A percentile compares a stretch with the other conserved stretches of the same genome.
These are phyloP conservation scores for Ampelomyces quisqualis DNA, from an alignment of 2,329 filamentous ascomycete genomes.

Conservation along the genomic window DNA sequence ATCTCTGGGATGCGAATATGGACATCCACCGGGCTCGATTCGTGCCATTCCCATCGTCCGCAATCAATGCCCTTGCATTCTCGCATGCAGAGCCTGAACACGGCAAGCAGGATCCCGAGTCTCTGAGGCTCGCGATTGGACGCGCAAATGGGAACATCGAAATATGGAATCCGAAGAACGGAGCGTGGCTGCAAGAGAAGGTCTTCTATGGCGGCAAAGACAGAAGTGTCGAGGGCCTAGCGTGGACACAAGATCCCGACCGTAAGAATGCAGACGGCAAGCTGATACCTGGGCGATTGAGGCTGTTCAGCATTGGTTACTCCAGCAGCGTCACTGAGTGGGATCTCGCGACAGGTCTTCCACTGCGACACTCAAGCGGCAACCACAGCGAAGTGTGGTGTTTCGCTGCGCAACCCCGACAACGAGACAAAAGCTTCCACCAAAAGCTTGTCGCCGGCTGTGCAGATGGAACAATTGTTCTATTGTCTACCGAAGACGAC, in stretches of 20 bases:
- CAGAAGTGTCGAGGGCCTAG: constrained; percentile 83
- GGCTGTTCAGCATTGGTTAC: constrained; percentile 95
- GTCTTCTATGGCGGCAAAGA: constrained; percentile 81
- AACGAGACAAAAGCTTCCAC: constrained; percentile 36
- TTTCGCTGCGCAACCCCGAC: constrained; percentile 77
- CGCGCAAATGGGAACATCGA: constrained; percentile 95
- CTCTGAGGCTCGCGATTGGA: constrained; percentile 79
- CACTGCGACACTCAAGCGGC: constrained; percentile 79
- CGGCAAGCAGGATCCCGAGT: constrained; percentile 52
- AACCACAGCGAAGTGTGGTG: constrained; percentile 98
- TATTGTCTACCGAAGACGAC: constrained; percentile 82
- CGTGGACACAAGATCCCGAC: constrained; percentile 85
- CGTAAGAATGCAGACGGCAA: constrained; percentile 63
- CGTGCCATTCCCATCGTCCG: constrained; percentile 84
- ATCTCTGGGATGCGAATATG: constrained; percentile 57
- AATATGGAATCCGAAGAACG: constrained; percentile 88
- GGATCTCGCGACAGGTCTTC: constrained; percentile 78
- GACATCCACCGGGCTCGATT: constrained; percentile 97
- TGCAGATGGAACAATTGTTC: constrained; percentile 82
- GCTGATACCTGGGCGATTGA: constrained; percentile 67
- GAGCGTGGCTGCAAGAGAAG: constrained; percentile 85
- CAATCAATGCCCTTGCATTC: constrained; percentile 93
- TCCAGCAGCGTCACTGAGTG: constrained; percentile 92
- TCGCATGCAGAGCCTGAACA: constrained; percentile 62
- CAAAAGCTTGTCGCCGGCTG: constrained; percentile 81